These are phyloP conservation scores for Hansenula anomala DNA, from an alignment of 1,139 yeast genomes.

Conservation along the genomic window DNA sequence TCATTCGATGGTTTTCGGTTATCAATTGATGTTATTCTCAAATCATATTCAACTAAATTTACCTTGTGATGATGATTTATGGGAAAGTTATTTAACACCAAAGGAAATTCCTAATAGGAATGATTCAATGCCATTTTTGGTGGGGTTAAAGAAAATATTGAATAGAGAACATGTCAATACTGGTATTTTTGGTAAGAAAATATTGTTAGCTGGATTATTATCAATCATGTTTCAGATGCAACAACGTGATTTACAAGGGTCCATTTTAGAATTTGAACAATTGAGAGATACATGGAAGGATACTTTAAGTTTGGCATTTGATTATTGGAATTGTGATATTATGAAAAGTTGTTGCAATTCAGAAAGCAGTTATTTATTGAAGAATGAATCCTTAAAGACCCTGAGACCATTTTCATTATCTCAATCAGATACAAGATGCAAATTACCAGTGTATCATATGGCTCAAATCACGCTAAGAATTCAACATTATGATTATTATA, in stretches of 20 bases:
- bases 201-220: constrained; percentile 64
- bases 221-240: constrained; percentile 73
- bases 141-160: constrained; percentile 50
- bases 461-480: constrained; percentile 69
- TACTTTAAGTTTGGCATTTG: constrained; percentile 55
- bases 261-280: constrained; percentile 39
- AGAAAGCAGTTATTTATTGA: constrained; percentile 21
- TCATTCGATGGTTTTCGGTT: constrained; percentile 80
- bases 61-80: constrained; percentile 76
- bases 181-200: constrained; percentile 50
- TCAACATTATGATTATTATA: constrained; percentile 73
- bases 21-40: constrained; percentile 61
- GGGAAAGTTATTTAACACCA: constrained; percentile 51
- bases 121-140: constrained; percentile 38
- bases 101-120: constrained; percentile 21
- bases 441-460: constrained; percentile 60
- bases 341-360: constrained; percentile 33
- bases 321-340: constrained; percentile 46
- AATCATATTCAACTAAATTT: constrained; percentile 68
- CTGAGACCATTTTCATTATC: constrained; percentile 16
- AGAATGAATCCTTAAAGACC: constrained; percentile 11
- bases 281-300: constrained; percentile 58
- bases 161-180: constrained; percentile 47
- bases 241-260: constrained; percentile 59
- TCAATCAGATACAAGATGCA: constrained; percentile 39